phyloP scores from a whole-genome alignment of 2,329 filamentous ascomycete species.

The Neofusicoccum cordaticola region DNA sequence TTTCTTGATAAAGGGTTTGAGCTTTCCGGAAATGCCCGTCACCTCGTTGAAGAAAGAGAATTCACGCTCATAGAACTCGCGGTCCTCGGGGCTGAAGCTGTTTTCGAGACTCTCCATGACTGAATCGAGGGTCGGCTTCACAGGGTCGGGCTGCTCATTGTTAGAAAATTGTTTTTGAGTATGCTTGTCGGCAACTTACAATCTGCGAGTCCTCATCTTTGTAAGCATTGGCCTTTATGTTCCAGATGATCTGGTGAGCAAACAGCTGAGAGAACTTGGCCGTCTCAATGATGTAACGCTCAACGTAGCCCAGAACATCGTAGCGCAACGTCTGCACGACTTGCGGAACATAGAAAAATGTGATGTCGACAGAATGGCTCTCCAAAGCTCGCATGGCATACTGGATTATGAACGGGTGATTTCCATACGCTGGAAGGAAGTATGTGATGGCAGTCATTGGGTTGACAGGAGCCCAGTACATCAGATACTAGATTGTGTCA shows the following conservation, averaged over 20 bases:
- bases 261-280: constrained; percentile 97
- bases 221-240: constrained; percentile 98
- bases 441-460: constrained; percentile 90
- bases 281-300: constrained; percentile 94
- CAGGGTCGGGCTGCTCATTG: constrained; percentile 68
- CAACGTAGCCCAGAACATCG: constrained; percentile 88
- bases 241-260: constrained; percentile 99
- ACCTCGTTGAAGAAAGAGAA: constrained; percentile 99
- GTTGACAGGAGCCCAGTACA: constrained; percentile 91
- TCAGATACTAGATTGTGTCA: constrained; percentile 58
- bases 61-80: constrained; percentile 86
- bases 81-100: constrained; percentile 77
- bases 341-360: constrained; percentile 98
- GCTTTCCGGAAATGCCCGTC: constrained; percentile 89
- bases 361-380: constrained; percentile 91
- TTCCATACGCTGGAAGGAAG: constrained; percentile 85
- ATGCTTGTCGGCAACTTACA: constrained; percentile 49
- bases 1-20: constrained; percentile 88
- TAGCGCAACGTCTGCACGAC: constrained; percentile 95
- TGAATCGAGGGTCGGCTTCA: constrained; percentile 89
- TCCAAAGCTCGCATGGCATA: constrained; percentile 96
- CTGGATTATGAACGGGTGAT: constrained; percentile 90
- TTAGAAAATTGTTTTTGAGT: constrained; percentile 5
- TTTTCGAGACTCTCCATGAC: constrained; percentile 82
- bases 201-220: constrained; percentile 92